Base-by-base conservation (phyloP, 768 basidiomycete genomes). In the Mycena filopes region DNA sequence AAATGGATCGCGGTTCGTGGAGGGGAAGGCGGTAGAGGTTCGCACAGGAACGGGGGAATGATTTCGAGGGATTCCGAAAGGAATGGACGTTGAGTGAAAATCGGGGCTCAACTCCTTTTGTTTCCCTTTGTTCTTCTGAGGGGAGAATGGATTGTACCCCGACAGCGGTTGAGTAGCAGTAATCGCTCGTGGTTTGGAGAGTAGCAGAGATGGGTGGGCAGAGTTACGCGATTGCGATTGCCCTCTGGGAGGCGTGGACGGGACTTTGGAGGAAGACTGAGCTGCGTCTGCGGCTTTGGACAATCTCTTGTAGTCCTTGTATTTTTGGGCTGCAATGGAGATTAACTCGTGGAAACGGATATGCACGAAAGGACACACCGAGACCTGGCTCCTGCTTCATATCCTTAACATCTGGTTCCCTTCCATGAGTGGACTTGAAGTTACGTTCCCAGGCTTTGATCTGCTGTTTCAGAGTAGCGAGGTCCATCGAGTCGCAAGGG, bases 241-340 rank as follows among this genome's bases (percentile, higher is more conserved):
- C 21, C 69, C 67, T 69, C 75, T 76, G 40, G 77, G 81, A 67
- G 78, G 82, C 21, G 81, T 82, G 11, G 80, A 81, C 46, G 81
- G 79, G 21, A 73, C 68, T 28, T 66, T 58, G 13, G 68, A 46
- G 2, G 41, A 63, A 18, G 74, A 63, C 66, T 62, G 51, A 1
- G 54, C 26, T 21, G 72, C 18, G 28, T 65, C 65, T 31, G 76
- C 65, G 1, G 76, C 73, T 68, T 90, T 94, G 59, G 84, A 84
- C 38, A 94, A 83, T 63, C 84, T 88, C 83, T 94, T 94, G 83
- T 94, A 93, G 31, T 86, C 83, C 76, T 85, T 94, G 81, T 95
- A 95, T 75, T 91, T 93, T 68, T 87, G 84, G 65, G 90, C 93
- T 94, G 73, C 15, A 63, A 26, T 54, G 50, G 68, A 50, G 60